Conservation (phyloP, 257 asterid species). For the Primulina tabacum region DNA sequence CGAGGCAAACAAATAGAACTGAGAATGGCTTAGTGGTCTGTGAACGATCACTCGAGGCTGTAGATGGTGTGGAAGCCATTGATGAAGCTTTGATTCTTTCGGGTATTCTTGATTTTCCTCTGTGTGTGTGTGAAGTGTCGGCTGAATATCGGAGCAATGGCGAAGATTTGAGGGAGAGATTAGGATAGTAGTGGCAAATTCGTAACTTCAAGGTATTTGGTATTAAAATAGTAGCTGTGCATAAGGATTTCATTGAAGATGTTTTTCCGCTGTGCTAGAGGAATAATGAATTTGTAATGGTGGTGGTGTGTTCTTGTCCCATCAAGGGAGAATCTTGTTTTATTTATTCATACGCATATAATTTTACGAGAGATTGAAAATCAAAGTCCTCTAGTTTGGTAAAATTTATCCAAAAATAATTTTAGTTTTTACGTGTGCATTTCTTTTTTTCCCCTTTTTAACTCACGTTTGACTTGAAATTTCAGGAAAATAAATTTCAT, state of each 20-base stretch:
- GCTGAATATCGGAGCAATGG: constrained; percentile 26
- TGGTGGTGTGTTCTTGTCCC: too few relatives aligned
- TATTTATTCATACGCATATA: too few relatives aligned
- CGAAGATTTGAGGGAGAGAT: constrained; percentile 23
- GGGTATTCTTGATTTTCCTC: constrained; percentile 19
- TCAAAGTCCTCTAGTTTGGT: too few relatives aligned
- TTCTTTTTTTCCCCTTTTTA: too few relatives aligned
- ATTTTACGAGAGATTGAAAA: too few relatives aligned
- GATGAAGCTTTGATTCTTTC: constrained; percentile 37
- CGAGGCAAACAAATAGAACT: constrained; percentile 88
- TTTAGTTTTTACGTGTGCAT: too few relatives aligned
- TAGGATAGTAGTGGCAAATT: constrained; percentile 25
- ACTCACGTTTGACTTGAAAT: too few relatives aligned
- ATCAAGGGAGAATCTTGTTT: neutral
- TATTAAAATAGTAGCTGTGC: neutral
- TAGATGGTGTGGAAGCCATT: constrained; percentile 55
- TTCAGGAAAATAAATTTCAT: too few relatives aligned
- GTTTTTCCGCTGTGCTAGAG: neutral
- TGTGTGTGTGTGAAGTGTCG: constrained; percentile 4
- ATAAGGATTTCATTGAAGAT: constrained; percentile 47
- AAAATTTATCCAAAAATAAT: too few relatives aligned
- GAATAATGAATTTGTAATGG: too few relatives aligned
- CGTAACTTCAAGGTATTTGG: constrained; percentile 26
- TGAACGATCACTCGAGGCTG: constrained; percentile 30
- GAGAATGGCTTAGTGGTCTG: constrained; percentile 52